Evolutionary conservation across 768 basidiomycete genomes (phyloP).

Genomic region (Cyclocybe aegerita): DNA sequence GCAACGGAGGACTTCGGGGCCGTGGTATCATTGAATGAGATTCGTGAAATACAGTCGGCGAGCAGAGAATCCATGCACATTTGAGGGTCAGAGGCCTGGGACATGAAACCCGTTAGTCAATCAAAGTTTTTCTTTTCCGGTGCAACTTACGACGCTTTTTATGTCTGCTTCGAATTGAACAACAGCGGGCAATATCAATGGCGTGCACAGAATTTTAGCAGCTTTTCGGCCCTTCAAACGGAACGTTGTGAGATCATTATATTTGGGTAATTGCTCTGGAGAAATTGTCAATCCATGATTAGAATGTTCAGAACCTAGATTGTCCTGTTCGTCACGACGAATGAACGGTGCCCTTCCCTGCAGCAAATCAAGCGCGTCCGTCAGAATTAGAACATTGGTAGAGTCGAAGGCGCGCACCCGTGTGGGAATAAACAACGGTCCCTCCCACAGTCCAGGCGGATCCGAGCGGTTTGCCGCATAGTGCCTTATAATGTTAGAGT

Average conservation of each 20-base stretch:
- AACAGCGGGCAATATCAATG: constrained; percentile 48
- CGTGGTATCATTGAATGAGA: constrained; percentile 16
- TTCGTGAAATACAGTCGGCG: constrained; percentile 30
- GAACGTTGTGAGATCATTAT: constrained; percentile 32
- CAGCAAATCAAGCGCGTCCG: not conserved
- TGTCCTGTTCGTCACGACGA: not conserved
- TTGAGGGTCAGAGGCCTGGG: constrained; percentile 34
- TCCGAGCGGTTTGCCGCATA: constrained; percentile 38
- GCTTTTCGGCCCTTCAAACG: constrained; percentile 39
- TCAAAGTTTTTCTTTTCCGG: not conserved
- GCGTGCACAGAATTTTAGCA: constrained; percentile 50
- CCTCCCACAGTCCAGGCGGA: constrained; percentile 43
- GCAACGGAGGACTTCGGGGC: constrained; percentile 27
- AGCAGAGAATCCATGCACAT: constrained; percentile 43
- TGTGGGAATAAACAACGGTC: constrained; percentile 42
- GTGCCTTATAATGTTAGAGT: constrained; percentile 47
- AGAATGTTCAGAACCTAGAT: not conserved
- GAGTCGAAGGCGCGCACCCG: constrained; percentile 34
- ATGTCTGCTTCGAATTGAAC: constrained; percentile 47
- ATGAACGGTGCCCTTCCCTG: constrained; percentile 25
- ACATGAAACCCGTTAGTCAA: not conserved
- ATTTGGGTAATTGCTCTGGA: constrained; percentile 17
- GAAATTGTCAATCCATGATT: constrained; percentile 1
- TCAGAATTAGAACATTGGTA: too few species aligned
- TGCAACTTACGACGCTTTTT: constrained; percentile 39